Conservation (phyloP, 2,329 filamentous ascomycete species). For the Fusarium keratoplasticum region DNA sequence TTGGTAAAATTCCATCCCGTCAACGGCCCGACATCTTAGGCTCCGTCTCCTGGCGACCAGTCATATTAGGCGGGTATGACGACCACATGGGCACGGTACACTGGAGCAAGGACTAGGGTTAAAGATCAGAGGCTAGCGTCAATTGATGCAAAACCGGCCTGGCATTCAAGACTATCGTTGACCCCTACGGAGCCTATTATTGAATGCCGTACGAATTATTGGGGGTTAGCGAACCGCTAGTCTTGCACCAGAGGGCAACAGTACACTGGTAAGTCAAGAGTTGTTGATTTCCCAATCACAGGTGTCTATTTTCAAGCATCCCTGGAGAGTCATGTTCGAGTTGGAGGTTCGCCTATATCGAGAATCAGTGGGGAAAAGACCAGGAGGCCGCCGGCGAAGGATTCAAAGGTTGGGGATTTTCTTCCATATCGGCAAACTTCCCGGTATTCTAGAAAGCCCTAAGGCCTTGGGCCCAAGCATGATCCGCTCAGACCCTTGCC, state of each 20-base stretch:
- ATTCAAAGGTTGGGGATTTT: not conserved
- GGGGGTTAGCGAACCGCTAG: not conserved
- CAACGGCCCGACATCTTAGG: not conserved
- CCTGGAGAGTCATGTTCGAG: not conserved
- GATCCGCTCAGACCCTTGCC: not conserved
- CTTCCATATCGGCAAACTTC: not conserved
- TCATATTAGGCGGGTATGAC: not conserved
- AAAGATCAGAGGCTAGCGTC: not conserved
- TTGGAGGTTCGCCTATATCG: not conserved
- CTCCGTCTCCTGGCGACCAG: not conserved
- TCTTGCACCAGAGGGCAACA: not conserved
- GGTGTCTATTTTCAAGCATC: not conserved
- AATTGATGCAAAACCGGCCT: not conserved
- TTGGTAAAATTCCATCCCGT: not conserved
- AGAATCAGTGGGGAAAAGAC: not conserved
- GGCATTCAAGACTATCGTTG: not conserved
- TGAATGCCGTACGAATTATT: not conserved
- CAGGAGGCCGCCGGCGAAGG: not conserved
- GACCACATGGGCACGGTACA: not conserved
- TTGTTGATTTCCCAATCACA: not conserved
- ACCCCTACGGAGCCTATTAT: not conserved
- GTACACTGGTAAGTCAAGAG: too few species aligned
- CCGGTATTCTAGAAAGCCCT: not conserved
- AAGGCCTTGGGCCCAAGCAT: not conserved
- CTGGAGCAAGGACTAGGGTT: not conserved